These are phyloP conservation scores for Penicillium crustosum DNA, from an alignment of 2,329 filamentous ascomycete species.

Conservation along the genomic window DNA sequence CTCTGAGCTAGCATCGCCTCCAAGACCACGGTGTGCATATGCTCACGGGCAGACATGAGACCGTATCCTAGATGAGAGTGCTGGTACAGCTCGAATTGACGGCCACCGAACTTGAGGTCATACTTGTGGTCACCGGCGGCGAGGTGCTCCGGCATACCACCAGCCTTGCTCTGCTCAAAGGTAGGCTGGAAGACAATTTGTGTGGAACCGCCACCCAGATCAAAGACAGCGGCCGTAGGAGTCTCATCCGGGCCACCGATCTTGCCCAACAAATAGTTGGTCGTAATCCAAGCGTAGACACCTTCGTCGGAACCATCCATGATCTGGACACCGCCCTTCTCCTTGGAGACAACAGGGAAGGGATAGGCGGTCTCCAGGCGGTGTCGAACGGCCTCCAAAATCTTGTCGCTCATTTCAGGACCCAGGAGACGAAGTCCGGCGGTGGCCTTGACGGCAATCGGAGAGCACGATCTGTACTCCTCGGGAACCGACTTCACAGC, in stretches of 20 bases:
- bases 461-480: constrained; percentile 85
- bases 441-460: constrained; percentile 96
- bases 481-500: constrained; percentile 84
- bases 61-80: constrained; percentile 97
- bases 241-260: constrained; percentile 89
- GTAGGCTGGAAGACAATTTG: constrained; percentile 98
- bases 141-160: constrained; percentile 82
- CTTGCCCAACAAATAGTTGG: constrained; percentile 96
- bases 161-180: constrained; percentile 69
- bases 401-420: constrained; percentile 73
- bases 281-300: constrained; percentile 98
- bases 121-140: constrained; percentile 95
- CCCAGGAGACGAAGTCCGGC: constrained; percentile 89
- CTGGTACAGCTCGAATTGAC: constrained; percentile 90
- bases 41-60: constrained; percentile 88
- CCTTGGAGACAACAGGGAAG: constrained; percentile 86
- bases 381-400: constrained; percentile 77
- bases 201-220: constrained; percentile 93
- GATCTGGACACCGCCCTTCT: constrained; percentile 85
- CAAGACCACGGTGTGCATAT: constrained; percentile 75
- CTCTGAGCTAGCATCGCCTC: constrained; percentile 66
- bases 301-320: constrained; percentile 98
- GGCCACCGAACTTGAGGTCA: constrained; percentile 82
- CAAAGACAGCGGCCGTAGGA: constrained; percentile 90
- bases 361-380: constrained; percentile 87